Evolutionary conservation across 2,329 filamentous ascomycete genomes (phyloP), one percentile per base, ranked within the genome.

Genomic region (Zalaria obscura): DNA sequence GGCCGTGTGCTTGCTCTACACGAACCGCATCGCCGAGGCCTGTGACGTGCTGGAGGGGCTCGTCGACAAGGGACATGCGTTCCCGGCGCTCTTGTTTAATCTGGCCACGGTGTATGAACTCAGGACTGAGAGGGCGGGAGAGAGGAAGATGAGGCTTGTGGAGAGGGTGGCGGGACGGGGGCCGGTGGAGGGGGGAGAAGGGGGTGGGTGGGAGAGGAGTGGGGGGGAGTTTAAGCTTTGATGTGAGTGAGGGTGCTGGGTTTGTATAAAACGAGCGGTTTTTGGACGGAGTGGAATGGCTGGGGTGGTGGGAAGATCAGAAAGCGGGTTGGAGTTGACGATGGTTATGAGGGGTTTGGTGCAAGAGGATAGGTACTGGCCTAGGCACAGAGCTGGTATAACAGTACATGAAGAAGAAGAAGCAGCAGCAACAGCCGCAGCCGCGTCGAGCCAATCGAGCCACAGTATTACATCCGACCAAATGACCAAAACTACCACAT

Each of bases 71-170:
- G 38, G 10, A 9, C 36, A 10, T 11, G 27, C 41, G 27, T 95
- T 89, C 44, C 79, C 83, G 47, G 83, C 83, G 1, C 64, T 94
- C 2, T 74, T 93, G 0, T 93, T 95, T 63, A 96, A 96, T 57
- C 62, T 98, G 8, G 78, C 80, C 7, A 96, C 89, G 0, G 76
- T 94, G 52, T 96, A 93, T 57, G 91, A 96, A 61, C 70, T 96
- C 5, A 91, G 83, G 56, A 88, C 83, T 0, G 88, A 96, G 52
- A 73, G 75, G 47, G 75, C 84, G 35, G 68, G 75, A 38, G 71
- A 71, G 8, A 61, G 82, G 51, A 96, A 96, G 67, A 60, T 74
- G 27, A 67, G 65, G 26, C 66, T 96, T 11, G 78, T 82, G 2
- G 81, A 86, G 52, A 73, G 70, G 40, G 69, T 91, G 11, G 80